Base-by-base conservation (phyloP, 2,329 filamentous ascomycete genomes). In the Colletotrichum navitas region DNA sequence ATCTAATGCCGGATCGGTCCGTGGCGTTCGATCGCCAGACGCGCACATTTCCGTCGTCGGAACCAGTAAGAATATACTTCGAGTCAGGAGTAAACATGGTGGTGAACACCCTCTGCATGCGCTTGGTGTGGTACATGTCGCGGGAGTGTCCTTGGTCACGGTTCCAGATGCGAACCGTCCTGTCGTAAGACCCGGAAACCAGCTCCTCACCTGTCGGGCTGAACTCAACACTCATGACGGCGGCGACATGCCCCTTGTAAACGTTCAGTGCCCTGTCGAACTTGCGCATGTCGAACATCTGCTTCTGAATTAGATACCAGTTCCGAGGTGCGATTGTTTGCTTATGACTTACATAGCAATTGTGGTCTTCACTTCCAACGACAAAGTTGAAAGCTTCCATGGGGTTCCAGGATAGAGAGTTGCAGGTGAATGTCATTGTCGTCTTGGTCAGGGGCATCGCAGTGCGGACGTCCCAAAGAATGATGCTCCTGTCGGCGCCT, bases 381-480 rank as follows among this genome's bases (percentile, higher is more conserved):
- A 94, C 95, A 78, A 98, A 92, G 83, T 98, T 97, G 86, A 97
- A 97, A 10, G 94, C 93, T 81, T 97, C 95, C 92, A 98, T 96
- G 0, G 96, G 96, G 76, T 98, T 98, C 94, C 95, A 99, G 54
- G 92, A 88, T 63, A 98, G 87, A 60, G 91, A 89, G 83, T 97
- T 98, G 71, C 90, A 92, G 47, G 94, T 90, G 75, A 99, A 92
- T 64, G 89, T 93, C 75, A 98, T 88, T 16, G 94, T 87, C 0
- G 93, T 92, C 79, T 95, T 95, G 74, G 93, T 89, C 24, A 98
- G 86, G 14, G 96, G 93, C 47, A 91, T 93, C 6, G 91, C 92
- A 16, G 95, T 97, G 63, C 96, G 91, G 56, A 98, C 87, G 79
- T 99, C 96, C 82, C 98, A 98, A 73, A 99, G 88, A 52, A 98